Base-by-base conservation (phyloP, 208 protist genomes). In the Paratrypanosoma confusum region DNA sequence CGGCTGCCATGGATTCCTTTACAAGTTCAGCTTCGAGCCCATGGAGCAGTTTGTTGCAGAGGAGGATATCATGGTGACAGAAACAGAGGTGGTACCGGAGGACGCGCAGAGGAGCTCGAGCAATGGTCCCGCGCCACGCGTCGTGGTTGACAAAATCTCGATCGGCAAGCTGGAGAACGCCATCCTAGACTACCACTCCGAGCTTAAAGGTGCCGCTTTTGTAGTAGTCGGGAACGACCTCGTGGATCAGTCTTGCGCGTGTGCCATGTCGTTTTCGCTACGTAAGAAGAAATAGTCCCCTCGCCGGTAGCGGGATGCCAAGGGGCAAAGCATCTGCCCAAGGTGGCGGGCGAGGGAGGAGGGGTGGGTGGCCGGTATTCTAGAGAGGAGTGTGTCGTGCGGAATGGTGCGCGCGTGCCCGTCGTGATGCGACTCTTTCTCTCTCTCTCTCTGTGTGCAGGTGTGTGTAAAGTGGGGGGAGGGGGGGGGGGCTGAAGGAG, bases 231-330 rank as follows among this genome's bases (percentile, higher is more conserved):
- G 84, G 0, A 93, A 93, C 45, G 80, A 84, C 41, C 55, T 90
- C n/a, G 71, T 93, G 0, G 84, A 93, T 37, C 61, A 89, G 53
- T 81, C 80, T 4, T 93, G 84, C 50, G 80, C 80, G 7, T 93
- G 84, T 35, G 84, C 80, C 35, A 69, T 90, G 65, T 93, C 84
- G n/a, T 93, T 93, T 38, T 93, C 84, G 0, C 50, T 93, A 2
- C 65, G 67, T 36, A 77, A 74, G 38, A 66, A 61, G 43, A 13
- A 17, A 7, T 8, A 20, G 35, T 16, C 35, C 35, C n/a, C n/a
- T 13, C 8, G 13, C 28, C 8, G 13, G 28, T 33, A 33, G 28
- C n/a, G n/a, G n/a, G n/a, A n/a, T n/a, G n/a, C n/a, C n/a, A n/a
- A n/a, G n/a, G n/a, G n/a, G n/a, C n/a, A n/a, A n/a, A n/a, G n/a